Percentiles rank a stretch among this genome's conserved stretches.
Conservation (phyloP, 257 asterid genomes). For the Solanum dulcamara region DNA sequence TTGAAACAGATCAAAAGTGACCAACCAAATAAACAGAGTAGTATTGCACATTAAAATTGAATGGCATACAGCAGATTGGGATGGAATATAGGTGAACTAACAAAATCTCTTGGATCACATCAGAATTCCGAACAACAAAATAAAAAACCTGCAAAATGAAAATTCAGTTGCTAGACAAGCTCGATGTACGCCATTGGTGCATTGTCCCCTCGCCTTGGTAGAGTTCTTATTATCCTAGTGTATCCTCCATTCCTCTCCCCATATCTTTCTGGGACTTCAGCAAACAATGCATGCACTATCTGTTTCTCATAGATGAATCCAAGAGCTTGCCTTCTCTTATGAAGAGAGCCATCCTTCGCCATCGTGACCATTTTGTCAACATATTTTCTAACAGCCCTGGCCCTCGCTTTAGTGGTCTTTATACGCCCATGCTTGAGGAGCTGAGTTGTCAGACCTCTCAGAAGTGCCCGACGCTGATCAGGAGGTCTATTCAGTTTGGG, state of each 20-base stretch:
- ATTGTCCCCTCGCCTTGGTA: slow-evolving; percentile 85
- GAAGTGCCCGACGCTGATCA: slow-evolving; percentile 82
- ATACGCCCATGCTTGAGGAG: slow-evolving; percentile 91
- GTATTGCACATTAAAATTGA: background rate
- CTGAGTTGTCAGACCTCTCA: slow-evolving; percentile 83
- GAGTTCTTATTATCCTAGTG: slow-evolving; percentile 81
- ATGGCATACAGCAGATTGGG: background rate
- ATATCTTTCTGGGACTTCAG: slow-evolving; percentile 85
- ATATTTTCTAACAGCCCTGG: slow-evolving; percentile 83
- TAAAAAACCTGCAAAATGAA: background rate
- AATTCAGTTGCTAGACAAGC: slow-evolving; percentile 35
- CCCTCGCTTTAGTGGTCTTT: slow-evolving; percentile 89
- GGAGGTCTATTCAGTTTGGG: slow-evolving; percentile 98
- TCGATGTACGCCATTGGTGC: slow-evolving; percentile 96
- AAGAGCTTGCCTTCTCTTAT: slow-evolving; percentile 95
- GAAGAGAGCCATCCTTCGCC: slow-evolving; percentile 90
- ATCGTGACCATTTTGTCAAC: slow-evolving; percentile 85
- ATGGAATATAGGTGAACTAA: background rate
- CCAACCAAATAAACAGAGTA: background rate
- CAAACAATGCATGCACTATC: slow-evolving; percentile 87
- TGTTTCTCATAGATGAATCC: slow-evolving; percentile 88
- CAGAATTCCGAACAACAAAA: background rate
- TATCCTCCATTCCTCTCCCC: slow-evolving; percentile 94
- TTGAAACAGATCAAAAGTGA: background rate
- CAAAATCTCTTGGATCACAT: background rate